These are phyloP conservation scores for Elaeis oleifera DNA, from an alignment of 202 grass and related monocot species.

Conservation along the genomic window DNA sequence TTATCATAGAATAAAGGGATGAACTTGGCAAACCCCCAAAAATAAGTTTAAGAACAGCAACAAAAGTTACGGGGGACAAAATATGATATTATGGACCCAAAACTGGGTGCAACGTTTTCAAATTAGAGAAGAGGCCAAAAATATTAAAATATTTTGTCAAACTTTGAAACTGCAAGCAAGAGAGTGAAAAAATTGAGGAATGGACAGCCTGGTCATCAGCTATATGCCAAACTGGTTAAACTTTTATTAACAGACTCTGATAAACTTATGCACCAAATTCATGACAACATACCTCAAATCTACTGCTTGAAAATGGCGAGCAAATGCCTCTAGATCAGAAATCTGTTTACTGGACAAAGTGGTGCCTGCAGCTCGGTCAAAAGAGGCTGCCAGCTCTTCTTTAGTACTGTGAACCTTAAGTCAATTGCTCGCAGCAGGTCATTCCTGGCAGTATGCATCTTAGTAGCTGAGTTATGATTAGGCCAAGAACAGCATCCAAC, in stretches of 20 bases:
- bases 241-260: too few relatives aligned
- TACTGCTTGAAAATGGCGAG: conserved; percentile 62
- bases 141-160: too few relatives aligned
- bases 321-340: conserved; percentile 62
- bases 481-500: conserved; percentile 17
- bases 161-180: too few relatives aligned
- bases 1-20: conserved; percentile 2
- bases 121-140: too few relatives aligned
- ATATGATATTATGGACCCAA: too few relatives aligned
- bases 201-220: too few relatives aligned
- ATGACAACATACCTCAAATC: conserved; percentile 63
- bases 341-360: conserved; percentile 55
- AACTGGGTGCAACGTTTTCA: too few relatives aligned
- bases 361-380: conserved; percentile 49
- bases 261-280: not conserved
- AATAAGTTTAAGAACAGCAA: too few relatives aligned
- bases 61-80: too few relatives aligned
- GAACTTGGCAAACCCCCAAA: too few relatives aligned
- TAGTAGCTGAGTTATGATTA: conserved; percentile 26
- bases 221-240: too few relatives aligned
- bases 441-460: conserved; percentile 50
- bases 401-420: conserved; percentile 71
- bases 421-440: conserved; percentile 83
- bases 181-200: too few relatives aligned
- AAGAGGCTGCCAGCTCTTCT: conserved; percentile 53